Percentiles rank a stretch among this genome's conserved stretches.
Conservation (phyloP, 2,329 filamentous ascomycete genomes). For the Xylariaceae sp. region DNA sequence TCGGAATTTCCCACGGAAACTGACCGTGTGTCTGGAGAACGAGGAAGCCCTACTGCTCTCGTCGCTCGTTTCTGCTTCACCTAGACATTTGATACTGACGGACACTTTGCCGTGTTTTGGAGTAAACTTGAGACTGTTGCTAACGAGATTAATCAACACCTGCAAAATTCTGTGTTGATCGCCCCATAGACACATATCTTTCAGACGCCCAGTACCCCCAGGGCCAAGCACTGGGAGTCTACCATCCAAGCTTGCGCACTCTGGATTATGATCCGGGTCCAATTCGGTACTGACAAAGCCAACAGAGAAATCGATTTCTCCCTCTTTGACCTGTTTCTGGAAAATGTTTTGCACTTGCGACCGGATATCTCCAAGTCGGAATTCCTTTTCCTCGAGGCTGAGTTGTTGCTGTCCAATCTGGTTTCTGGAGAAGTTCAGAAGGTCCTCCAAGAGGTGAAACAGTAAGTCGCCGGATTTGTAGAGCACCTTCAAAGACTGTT, state of each 20-base stretch:
- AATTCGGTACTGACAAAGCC: slow-evolving; percentile 59
- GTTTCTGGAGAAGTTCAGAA: slow-evolving; percentile 91
- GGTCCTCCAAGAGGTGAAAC: slow-evolving; percentile 80
- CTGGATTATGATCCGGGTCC: slow-evolving; percentile 29
- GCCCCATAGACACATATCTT: slow-evolving; percentile 88
- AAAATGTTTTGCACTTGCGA: slow-evolving; percentile 83
- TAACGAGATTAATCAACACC: slow-evolving; percentile 89
- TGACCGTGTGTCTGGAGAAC: slow-evolving; percentile 43
- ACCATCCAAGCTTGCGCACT: slow-evolving; percentile 32
- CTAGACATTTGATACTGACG: slow-evolving; percentile 70
- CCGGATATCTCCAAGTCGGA: slow-evolving; percentile 76
- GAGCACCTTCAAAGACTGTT: slow-evolving; percentile 79
- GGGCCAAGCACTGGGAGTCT: slow-evolving; percentile 59
- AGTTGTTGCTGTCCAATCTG: slow-evolving; percentile 85
- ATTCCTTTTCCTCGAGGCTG: slow-evolving; percentile 78
- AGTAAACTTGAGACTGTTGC: slow-evolving; percentile 90
- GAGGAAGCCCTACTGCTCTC: slow-evolving; percentile 45
- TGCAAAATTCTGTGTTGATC: slow-evolving; percentile 88
- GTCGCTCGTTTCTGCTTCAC: slow-evolving; percentile 48
- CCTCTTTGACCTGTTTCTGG: slow-evolving; percentile 81
- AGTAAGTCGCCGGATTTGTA: slow-evolving; percentile 86
- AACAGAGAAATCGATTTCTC: slow-evolving; percentile 68
- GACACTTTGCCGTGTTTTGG: slow-evolving; percentile 70
- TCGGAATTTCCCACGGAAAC: slow-evolving; percentile 41
- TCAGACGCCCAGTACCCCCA: slow-evolving; percentile 62